These are phyloP conservation scores for Furcasterigmium furcatum DNA, from an alignment of 2,329 filamentous ascomycete species.

Conservation along the genomic window DNA sequence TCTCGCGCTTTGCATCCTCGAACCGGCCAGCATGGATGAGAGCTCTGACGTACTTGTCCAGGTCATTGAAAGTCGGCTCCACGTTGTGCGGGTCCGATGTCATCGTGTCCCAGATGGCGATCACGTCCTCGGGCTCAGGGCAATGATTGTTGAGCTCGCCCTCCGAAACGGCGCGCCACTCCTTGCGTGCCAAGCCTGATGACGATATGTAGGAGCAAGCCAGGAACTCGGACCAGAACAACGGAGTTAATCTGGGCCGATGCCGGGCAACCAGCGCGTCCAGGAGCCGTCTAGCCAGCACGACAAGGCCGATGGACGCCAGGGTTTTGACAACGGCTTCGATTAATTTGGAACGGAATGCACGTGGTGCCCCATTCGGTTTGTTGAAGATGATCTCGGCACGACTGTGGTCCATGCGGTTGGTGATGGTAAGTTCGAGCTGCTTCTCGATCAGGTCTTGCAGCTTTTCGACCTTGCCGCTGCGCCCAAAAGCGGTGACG, in stretches of 20 bases:
- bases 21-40: slow-evolving; percentile 22
- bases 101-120: slow-evolving; percentile 58
- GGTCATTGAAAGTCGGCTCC: slow-evolving; percentile 54
- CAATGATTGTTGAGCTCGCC: slow-evolving; percentile 15
- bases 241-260: slow-evolving; percentile 49
- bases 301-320: slow-evolving; percentile 62
- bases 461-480: no score
- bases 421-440: no score
- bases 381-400: no score
- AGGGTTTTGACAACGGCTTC: slow-evolving; percentile 66
- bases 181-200: slow-evolving; percentile 26
- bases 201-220: slow-evolving; percentile 62
- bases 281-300: slow-evolving; percentile 55
- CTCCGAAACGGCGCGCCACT: slow-evolving; percentile 30
- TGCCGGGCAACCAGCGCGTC: slow-evolving; percentile 61
- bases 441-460: no score
- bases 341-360: slow-evolving; percentile 46
- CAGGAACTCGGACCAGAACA: slow-evolving; percentile 65
- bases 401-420: no score
- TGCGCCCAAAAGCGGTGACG: no score
- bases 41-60: slow-evolving; percentile 38
- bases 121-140: slow-evolving; percentile 39
- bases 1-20: slow-evolving; percentile 6
- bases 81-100: slow-evolving; percentile 53
- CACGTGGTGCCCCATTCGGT: no score